Evolutionary conservation across 352 stramenopile genomes (phyloP).

Genomic region (Globisporangium yorkense): DNA sequence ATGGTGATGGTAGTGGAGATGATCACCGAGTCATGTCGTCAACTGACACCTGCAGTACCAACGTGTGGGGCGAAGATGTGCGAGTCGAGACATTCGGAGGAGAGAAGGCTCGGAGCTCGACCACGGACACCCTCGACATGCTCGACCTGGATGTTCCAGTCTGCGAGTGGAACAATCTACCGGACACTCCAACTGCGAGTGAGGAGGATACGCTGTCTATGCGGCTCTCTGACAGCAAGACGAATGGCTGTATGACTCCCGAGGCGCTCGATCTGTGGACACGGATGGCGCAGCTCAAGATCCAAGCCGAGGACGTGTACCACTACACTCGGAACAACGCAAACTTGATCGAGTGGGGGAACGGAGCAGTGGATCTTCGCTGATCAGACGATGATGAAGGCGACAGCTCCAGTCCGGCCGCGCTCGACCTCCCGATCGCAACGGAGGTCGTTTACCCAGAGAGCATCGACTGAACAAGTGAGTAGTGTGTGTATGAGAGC

Average conservation of each 20-base stretch:
- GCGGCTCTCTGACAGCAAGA: not conserved
- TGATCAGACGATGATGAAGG: not conserved
- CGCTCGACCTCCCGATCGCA: not conserved
- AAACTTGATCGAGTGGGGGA: not conserved
- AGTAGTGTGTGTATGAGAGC: too few relatives aligned
- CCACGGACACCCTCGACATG: not conserved
- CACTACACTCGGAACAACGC: not conserved
- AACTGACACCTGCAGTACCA: too few relatives aligned
- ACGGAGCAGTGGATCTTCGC: not conserved
- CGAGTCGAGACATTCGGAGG: not conserved
- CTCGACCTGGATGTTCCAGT: not conserved
- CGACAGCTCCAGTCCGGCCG: not conserved
- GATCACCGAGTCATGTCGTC: too few relatives aligned
- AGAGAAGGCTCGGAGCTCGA: not conserved
- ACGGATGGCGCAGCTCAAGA: not conserved
- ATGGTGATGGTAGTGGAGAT: too few relatives aligned
- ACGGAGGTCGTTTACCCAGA: not conserved
- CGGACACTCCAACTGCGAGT: not conserved
- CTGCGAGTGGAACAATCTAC: constrained; percentile 1
- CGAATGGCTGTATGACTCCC: not conserved
- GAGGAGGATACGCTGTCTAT: not conserved
- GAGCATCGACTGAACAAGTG: not conserved
- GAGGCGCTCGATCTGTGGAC: not conserved
- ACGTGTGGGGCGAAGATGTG: too few relatives aligned
- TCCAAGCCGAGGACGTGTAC: constrained; percentile 1